Evolutionary conservation across 768 basidiomycete genomes (phyloP).

Genomic region (Collybia sordida): DNA sequence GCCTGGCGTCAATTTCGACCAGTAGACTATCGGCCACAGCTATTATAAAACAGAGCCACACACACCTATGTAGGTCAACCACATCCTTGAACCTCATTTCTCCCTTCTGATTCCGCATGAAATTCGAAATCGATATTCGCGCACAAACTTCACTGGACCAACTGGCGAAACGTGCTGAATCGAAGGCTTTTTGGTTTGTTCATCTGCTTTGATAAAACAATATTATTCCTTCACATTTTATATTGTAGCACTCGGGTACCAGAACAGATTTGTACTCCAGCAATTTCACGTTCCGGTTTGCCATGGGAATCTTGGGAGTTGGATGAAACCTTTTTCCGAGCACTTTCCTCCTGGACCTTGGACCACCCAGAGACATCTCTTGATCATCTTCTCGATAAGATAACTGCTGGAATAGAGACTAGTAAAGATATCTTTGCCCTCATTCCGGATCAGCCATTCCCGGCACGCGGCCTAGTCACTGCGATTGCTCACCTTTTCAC

Average conservation of each 20-base stretch:
- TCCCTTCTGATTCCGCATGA: no score
- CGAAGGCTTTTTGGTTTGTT: no score
- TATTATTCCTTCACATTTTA: no score
- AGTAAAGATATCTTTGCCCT: background rate
- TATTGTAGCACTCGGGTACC: background rate
- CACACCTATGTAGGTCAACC: no score
- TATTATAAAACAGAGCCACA: no score
- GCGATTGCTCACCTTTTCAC: constrained; percentile 3
- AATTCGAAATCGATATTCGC: no score
- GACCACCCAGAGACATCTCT: constrained; percentile 5
- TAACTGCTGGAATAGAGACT: constrained; percentile 3
- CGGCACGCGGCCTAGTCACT: constrained; percentile 5
- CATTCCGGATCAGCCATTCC: constrained; percentile 7
- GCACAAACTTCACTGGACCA: no score
- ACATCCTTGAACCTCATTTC: no score
- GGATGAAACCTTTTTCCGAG: constrained; percentile 5
- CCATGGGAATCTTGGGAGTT: constrained; percentile 11
- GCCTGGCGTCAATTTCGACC: no score
- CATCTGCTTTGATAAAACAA: no score
- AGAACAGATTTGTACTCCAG: background rate
- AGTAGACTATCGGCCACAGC: no score
- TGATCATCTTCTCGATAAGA: background rate
- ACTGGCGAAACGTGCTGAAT: no score
- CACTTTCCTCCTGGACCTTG: constrained; percentile 3
- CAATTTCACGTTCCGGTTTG: background rate